Percentiles rank a stretch among this genome's conserved stretches.
These are phyloP conservation scores for Thermoascus crustaceus DNA, from an alignment of 2,329 filamentous ascomycete genomes.

Conservation along the genomic window DNA sequence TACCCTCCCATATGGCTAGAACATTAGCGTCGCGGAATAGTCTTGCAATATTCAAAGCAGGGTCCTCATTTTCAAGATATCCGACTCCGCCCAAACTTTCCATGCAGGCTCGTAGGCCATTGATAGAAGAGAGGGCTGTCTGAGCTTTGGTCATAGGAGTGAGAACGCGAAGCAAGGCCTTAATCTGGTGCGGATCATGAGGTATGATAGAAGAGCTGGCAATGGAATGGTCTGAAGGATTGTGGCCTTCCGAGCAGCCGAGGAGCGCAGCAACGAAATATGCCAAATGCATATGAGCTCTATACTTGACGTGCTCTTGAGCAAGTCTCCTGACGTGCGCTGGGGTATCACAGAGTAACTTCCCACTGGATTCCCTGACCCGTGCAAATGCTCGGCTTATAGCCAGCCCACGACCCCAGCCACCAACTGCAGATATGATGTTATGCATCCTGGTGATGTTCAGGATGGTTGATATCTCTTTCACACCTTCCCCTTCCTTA, in stretches of 20 bases:
- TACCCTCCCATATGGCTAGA: constrained; percentile 52
- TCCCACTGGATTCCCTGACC: constrained; percentile 29
- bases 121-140: constrained; percentile 15
- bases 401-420: constrained; percentile 32
- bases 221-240: constrained; percentile 10
- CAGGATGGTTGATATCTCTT: constrained; percentile 60
- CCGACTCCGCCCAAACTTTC: constrained; percentile 24
- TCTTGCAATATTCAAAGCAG: constrained; percentile 56
- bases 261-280: constrained; percentile 30
- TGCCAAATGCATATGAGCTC: constrained; percentile 28
- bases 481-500: constrained; percentile 56
- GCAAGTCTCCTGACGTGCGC: constrained; percentile 35
- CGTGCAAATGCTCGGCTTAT: constrained; percentile 36
- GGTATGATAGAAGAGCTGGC: constrained; percentile 15
- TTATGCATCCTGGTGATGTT: constrained; percentile 52
- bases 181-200: constrained; percentile 10
- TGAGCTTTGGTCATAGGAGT: constrained; percentile 27
- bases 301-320: constrained; percentile 31
- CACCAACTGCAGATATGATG: constrained; percentile 28
- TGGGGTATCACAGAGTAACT: constrained; percentile 30
- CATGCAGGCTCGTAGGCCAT: constrained; percentile 20
- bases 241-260: constrained; percentile 23
- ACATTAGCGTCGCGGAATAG: constrained; percentile 58
- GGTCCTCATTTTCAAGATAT: constrained; percentile 36
- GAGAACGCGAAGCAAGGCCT: constrained; percentile 22